Evolutionary conservation across 768 basidiomycete species (phyloP).

Genomic region (Russula brevipes): DNA sequence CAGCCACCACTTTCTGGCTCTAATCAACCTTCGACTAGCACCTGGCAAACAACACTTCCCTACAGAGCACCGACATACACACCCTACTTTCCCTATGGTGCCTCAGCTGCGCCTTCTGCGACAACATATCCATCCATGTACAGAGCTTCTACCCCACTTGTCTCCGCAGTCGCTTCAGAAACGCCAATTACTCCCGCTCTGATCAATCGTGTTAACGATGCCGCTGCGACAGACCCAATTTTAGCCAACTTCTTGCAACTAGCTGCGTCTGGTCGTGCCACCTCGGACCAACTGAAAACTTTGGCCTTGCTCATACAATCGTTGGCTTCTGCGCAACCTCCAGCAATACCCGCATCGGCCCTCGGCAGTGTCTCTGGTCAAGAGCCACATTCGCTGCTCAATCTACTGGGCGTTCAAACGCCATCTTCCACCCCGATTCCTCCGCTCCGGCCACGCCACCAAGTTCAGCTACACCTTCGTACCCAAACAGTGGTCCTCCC

Average conservation of each 20-base stretch:
- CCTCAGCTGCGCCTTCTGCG: background rate
- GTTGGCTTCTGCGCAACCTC: slow-evolving; percentile 37
- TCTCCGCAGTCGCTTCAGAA: slow-evolving; percentile 43
- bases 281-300: slow-evolving; percentile 58
- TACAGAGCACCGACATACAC: slow-evolving; percentile 19
- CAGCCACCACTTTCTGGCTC: slow-evolving; percentile 26
- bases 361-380: slow-evolving; percentile 7
- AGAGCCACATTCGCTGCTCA: slow-evolving; percentile 10
- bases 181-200: slow-evolving; percentile 51
- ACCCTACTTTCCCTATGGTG: slow-evolving; percentile 1
- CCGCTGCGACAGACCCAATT: slow-evolving; percentile 62
- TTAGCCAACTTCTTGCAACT: slow-evolving; percentile 61
- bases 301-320: slow-evolving; percentile 72
- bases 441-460: slow-evolving; percentile 10
- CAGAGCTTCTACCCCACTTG: slow-evolving; percentile 37
- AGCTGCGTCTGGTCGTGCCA: slow-evolving; percentile 57
- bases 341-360: background rate
- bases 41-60: slow-evolving; percentile 20
- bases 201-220: slow-evolving; percentile 59
- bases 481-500: background rate
- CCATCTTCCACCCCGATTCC: slow-evolving; percentile 1
- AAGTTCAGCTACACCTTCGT: background rate
- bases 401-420: slow-evolving; percentile 4
- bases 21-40: slow-evolving; percentile 26
- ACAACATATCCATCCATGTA: slow-evolving; percentile 17